Conservation (phyloP, 306 rosid genomes). For the Alnus glutinosa region DNA sequence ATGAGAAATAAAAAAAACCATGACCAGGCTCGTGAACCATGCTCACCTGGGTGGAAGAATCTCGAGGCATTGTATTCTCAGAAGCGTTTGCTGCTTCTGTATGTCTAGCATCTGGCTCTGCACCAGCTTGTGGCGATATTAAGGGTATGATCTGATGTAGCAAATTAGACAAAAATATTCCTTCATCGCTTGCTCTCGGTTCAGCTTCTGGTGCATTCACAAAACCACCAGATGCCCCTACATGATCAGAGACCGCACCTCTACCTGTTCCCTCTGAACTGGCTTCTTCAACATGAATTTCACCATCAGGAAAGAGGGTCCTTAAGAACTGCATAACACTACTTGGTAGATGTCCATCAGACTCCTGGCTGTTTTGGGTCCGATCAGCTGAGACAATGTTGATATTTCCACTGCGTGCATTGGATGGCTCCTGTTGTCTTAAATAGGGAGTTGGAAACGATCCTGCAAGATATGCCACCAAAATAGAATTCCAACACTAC, state of each 20-base stretch:
- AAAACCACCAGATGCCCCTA: conserved; percentile 50
- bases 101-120: conserved; percentile 34
- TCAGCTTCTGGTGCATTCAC: conserved; percentile 58
- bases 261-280: conserved; percentile 52
- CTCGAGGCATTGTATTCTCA: conserved; percentile 39
- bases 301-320: conserved; percentile 84
- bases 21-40: conserved; percentile 13
- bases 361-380: conserved; percentile 62
- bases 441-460: conserved; percentile 39
- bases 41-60: conserved; percentile 59
- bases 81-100: conserved; percentile 42
- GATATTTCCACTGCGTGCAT: conserved; percentile 57
- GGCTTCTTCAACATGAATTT: conserved; percentile 76
- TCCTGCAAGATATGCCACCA: conserved; percentile 47
- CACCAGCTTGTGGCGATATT: conserved; percentile 56
- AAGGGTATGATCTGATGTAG: conserved; percentile 83
- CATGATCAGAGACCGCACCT: conserved; percentile 45
- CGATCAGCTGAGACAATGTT: conserved; percentile 72
- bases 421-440: conserved; percentile 51
- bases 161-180: conserved; percentile 71
- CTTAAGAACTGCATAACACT: conserved; percentile 59
- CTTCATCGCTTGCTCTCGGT: conserved; percentile 67
- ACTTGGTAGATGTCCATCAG: conserved; percentile 73
- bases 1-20: neutral
- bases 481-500: conserved; percentile 14